Conservation (phyloP, 2,329 filamentous ascomycete species). For the Pseudopyrenochaeta lycopersici region DNA sequence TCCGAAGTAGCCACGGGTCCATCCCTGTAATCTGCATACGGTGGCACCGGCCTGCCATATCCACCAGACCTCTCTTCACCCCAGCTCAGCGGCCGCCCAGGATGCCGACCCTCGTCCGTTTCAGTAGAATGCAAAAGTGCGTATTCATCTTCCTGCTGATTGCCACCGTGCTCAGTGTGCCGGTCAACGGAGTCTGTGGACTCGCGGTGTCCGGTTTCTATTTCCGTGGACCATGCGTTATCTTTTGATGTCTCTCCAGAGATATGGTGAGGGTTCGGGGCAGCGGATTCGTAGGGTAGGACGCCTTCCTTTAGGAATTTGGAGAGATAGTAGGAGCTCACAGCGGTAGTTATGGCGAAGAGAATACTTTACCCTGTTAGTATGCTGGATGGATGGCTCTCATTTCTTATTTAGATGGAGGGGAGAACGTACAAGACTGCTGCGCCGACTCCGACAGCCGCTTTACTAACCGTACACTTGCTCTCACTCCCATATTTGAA, state of each 20-base stretch:
- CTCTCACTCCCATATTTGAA: slow-evolving; percentile 64
- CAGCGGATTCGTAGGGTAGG: slow-evolving; percentile 56
- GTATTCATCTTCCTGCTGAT: slow-evolving; percentile 61
- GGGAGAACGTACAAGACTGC: slow-evolving; percentile 61
- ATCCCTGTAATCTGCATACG: slow-evolving; percentile 53
- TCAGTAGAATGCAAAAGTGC: slow-evolving; percentile 57
- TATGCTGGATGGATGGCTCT: not conserved
- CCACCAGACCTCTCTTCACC: slow-evolving; percentile 39
- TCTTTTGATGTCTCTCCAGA: slow-evolving; percentile 48
- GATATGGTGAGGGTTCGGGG: slow-evolving; percentile 56
- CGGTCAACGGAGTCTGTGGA: slow-evolving; percentile 54
- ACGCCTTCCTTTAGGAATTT: slow-evolving; percentile 66
- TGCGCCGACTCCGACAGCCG: slow-evolving; percentile 64
- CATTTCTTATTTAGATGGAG: not conserved
- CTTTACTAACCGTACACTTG: slow-evolving; percentile 67
- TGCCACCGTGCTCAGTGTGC: slow-evolving; percentile 49
- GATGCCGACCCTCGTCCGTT: slow-evolving; percentile 51
- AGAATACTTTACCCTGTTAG: slow-evolving; percentile 54
- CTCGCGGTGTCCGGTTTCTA: slow-evolving; percentile 51
- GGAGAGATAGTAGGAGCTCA: slow-evolving; percentile 64
- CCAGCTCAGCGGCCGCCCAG: slow-evolving; percentile 51
- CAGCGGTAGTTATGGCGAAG: slow-evolving; percentile 61
- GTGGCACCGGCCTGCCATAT: slow-evolving; percentile 22
- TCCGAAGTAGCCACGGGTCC: slow-evolving; percentile 17
- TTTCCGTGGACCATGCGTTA: slow-evolving; percentile 55